Evolutionary conservation across 1,284 basidiomycete species (phyloP), one percentile per base, ranked within the genome.

Genomic region (Neonothopanus nambi): DNA sequence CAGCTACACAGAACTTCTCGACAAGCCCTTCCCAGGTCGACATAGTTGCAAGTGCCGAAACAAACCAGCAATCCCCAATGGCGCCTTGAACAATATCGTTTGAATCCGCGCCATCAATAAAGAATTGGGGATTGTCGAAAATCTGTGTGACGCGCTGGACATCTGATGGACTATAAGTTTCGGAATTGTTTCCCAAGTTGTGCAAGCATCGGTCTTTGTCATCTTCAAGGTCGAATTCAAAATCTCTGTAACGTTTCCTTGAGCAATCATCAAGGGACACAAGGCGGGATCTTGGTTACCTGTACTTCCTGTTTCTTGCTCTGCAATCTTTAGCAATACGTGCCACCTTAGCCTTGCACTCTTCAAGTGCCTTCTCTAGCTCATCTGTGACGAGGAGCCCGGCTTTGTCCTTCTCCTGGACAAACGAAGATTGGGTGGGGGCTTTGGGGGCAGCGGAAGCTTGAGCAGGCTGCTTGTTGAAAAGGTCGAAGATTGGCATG

Each of bases 211-310:
- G 61, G 2, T 68, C 53, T 45, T 61, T 62, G 58, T 79, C 76
- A 38, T 73, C 71, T 53, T 77, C 76, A 0, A 81, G 63, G 57
- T 81, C 78, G 55, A 80, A 81, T 61, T 80, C 78, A 41, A 77
- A 67, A 62, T 81, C 79, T 58, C 77, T 78, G 51, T n/a, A 45
- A 18, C 42, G 30, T 7, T 5, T 23, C 5, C 17, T 23, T 33
- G n/a, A 41, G 39, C 5, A 46, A 12, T 21, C n/a, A n/a, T n/a
- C 11, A 9, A 12, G 39, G n/a, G n/a, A 36, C 38, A 21, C 3
- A 42, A 5, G n/a, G 17, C 23, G 5, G 38, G 15, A 8, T 11
- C 18, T 21, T 11, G 42, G 56, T 9, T 36, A 64, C 63, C 63
- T 59, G 48, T 65, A 64, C 49, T 63, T 62, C 30, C 63, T 42